A percentile compares a stretch with the other conserved stretches of the same genome.
Evolutionary conservation across 2,329 filamentous ascomycete genomes (phyloP).

Genomic region (Botrytis elliptica): DNA sequence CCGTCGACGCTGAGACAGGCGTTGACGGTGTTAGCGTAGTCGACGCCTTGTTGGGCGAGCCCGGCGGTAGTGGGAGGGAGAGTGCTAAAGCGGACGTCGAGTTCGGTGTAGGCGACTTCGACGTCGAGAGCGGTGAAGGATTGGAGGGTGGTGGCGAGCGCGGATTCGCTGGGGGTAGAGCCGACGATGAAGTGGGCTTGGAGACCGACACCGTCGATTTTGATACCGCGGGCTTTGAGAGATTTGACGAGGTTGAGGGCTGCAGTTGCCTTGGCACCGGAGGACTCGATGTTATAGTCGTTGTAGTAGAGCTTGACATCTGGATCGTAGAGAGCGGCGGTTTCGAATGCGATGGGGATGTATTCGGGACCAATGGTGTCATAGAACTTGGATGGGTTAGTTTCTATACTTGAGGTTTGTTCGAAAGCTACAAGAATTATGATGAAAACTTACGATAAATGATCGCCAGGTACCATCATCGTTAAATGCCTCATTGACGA

Average conservation of each 20-base stretch:
- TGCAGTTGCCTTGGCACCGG: constrained; percentile 48
- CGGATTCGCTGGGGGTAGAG: constrained; percentile 47
- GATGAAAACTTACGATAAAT: constrained; percentile 50
- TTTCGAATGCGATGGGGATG: constrained; percentile 42
- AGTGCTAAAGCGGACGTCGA: constrained; percentile 54
- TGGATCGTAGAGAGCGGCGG: constrained; percentile 33
- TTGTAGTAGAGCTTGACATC: constrained; percentile 44
- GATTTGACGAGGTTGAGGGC: constrained; percentile 46
- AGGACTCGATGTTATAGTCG: constrained; percentile 62
- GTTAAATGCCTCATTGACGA: constrained; percentile 63
- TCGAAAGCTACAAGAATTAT: constrained; percentile 39
- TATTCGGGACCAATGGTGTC: constrained; percentile 50
- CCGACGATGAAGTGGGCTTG: constrained; percentile 62
- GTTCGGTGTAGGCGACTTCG: constrained; percentile 62
- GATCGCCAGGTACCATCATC: constrained; percentile 56
- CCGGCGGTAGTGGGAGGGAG: constrained; percentile 47
- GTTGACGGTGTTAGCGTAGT: constrained; percentile 44
- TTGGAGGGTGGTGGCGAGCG: constrained; percentile 47
- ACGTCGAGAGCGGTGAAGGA: constrained; percentile 53
- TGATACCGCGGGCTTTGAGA: constrained; percentile 49
- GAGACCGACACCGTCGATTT: constrained; percentile 62
- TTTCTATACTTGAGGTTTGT: neutral
- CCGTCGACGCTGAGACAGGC: constrained; percentile 30
- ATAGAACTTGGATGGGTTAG: constrained; percentile 11
- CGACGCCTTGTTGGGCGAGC: constrained; percentile 47